A percentile compares a stretch with the other conserved stretches of the same genome.
These are phyloP conservation scores for Clavulina sp. DNA, from an alignment of 768 basidiomycete genomes.

Conservation along the genomic window DNA sequence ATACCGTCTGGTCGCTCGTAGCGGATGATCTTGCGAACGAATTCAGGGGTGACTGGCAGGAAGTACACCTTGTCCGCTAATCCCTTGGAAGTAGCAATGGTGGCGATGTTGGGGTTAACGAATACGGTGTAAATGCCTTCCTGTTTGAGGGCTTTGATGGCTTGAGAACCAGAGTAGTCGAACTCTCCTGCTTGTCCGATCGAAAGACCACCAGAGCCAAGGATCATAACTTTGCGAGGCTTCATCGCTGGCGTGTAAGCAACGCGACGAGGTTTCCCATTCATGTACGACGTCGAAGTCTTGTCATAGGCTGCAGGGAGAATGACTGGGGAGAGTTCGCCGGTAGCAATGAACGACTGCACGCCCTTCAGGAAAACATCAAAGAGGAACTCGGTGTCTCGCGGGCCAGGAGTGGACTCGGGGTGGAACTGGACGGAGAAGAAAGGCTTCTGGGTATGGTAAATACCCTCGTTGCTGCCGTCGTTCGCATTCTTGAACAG, in stretches of 20 bases:
- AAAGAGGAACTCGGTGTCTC: constrained; percentile 97
- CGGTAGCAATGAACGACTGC: constrained; percentile 47
- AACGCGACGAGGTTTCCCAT: constrained; percentile 28
- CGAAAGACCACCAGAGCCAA: constrained; percentile 92
- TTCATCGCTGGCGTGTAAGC: constrained; percentile 23
- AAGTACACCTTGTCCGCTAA: constrained; percentile 99
- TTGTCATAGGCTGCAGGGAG: too few relatives aligned
- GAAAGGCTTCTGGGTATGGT: constrained; percentile 80
- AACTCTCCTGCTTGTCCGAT: constrained; percentile 99
- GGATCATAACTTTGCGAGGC: constrained; percentile 86
- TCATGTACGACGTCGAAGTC: constrained; percentile 39
- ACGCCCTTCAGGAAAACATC: constrained; percentile 91
- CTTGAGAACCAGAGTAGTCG: constrained; percentile 98
- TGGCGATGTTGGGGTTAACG: constrained; percentile 97
- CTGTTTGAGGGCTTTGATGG: constrained; percentile 97
- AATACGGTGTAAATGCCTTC: constrained; percentile 99
- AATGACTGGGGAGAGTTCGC: constrained; percentile 37
- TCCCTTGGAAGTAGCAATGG: constrained; percentile 92
- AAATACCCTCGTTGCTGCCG: constrained; percentile 93
- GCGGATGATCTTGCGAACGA: constrained; percentile 94
- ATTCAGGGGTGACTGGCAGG: constrained; percentile 94
- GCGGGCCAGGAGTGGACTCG: constrained; percentile 88
- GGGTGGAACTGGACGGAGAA: constrained; percentile 99
- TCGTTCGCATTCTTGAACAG: constrained; percentile 96
- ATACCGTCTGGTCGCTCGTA: constrained; percentile 98